These are phyloP conservation scores for Byssoonygena ceratinophila DNA, from an alignment of 2,329 filamentous ascomycete genomes.

Conservation along the genomic window DNA sequence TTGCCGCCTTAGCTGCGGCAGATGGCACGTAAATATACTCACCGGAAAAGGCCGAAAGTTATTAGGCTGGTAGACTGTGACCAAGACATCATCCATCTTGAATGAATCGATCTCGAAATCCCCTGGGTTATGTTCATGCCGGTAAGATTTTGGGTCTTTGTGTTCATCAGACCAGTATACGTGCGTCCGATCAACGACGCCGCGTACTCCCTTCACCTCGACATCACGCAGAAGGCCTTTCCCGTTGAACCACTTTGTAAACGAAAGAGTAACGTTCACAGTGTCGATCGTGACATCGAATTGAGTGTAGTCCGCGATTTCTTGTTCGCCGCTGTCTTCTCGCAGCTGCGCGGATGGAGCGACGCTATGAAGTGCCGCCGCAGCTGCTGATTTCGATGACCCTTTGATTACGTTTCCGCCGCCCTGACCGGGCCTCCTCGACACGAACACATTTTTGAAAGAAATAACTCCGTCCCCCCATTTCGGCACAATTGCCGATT, in stretches of 20 bases:
- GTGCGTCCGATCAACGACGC: slow-evolving; percentile 80
- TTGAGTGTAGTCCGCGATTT: slow-evolving; percentile 95
- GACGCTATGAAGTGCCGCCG: slow-evolving; percentile 60
- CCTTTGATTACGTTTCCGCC: slow-evolving; percentile 83
- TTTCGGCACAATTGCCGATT: slow-evolving; percentile 92
- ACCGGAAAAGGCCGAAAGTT: slow-evolving; percentile 90
- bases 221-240: slow-evolving; percentile 86
- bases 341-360: slow-evolving; percentile 25
- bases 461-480: slow-evolving; percentile 94
- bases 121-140: slow-evolving; percentile 75
- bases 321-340: slow-evolving; percentile 41
- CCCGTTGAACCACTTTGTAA: slow-evolving; percentile 98
- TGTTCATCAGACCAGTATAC: slow-evolving; percentile 59
- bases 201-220: slow-evolving; percentile 84
- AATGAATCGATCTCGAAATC: slow-evolving; percentile 97
- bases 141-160: slow-evolving; percentile 74
- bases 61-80: slow-evolving; percentile 82
- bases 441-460: slow-evolving; percentile 94
- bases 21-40: slow-evolving; percentile 90
- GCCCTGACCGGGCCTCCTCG: slow-evolving; percentile 71
- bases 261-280: slow-evolving; percentile 91
- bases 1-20: slow-evolving; percentile 84
- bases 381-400: slow-evolving; percentile 71
- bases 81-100: slow-evolving; percentile 84
- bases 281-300: slow-evolving; percentile 92